phyloP scores from a whole-genome alignment of 2,329 filamentous ascomycete species.

The Dothistroma septosporum region DNA sequence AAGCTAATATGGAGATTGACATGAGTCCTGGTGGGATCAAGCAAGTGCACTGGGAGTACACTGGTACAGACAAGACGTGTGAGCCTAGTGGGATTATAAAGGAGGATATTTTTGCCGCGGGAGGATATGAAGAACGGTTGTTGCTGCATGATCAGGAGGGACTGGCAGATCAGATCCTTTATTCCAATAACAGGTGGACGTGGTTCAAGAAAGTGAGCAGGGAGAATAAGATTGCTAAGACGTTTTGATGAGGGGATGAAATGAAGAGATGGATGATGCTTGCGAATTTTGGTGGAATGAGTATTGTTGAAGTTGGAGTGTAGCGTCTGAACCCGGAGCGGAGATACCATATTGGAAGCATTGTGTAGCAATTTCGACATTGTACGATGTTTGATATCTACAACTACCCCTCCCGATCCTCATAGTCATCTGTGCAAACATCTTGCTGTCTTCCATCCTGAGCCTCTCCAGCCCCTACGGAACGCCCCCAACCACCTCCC shows the following conservation, averaged over 20 bases:
- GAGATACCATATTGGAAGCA: not conserved
- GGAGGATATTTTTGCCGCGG: constrained; percentile 24
- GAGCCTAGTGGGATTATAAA: constrained; percentile 16
- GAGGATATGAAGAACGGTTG: constrained; percentile 20
- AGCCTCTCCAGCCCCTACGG: no score
- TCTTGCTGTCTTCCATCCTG: no score
- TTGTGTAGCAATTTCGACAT: not conserved
- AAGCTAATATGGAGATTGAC: constrained; percentile 24
- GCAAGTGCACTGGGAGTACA: constrained; percentile 28
- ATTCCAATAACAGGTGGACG: constrained; percentile 19
- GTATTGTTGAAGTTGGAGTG: no score
- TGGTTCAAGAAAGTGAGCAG: constrained; percentile 20
- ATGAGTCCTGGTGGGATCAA: constrained; percentile 20
- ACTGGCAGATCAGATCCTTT: constrained; percentile 18
- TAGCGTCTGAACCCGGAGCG: not conserved
- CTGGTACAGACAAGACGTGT: constrained; percentile 13
- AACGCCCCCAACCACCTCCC: no score
- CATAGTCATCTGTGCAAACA: no score
- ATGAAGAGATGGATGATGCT: not conserved
- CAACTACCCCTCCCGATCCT: no score
- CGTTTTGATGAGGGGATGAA: constrained; percentile 11
- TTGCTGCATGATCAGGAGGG: constrained; percentile 18
- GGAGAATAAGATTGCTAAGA: constrained; percentile 17
- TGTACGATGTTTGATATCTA: no score
- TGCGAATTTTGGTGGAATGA: not conserved